Evolutionary conservation across 1,284 basidiomycete genomes (phyloP).

Genomic region (Puccinia hordei): DNA sequence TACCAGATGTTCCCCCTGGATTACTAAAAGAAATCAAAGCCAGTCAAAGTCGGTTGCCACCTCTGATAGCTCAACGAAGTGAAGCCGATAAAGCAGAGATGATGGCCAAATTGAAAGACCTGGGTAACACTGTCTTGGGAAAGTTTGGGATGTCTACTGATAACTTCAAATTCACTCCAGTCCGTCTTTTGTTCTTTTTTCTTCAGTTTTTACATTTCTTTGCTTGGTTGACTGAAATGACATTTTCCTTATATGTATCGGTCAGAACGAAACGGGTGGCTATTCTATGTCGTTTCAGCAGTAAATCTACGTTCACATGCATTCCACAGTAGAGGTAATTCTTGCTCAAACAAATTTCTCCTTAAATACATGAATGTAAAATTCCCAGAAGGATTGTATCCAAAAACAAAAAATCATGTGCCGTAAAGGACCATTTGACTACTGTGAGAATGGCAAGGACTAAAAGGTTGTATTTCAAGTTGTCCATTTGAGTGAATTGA

Average conservation of each 20-base stretch:
- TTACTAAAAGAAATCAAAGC: constrained; percentile 64
- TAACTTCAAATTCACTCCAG: constrained; percentile 81
- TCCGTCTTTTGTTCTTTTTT: constrained; percentile 3
- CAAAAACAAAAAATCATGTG: too few species aligned
- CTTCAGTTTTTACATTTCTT: constrained; percentile 24
- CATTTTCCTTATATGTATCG: background rate
- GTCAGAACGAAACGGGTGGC: constrained; percentile 41
- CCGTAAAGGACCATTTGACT: too few species aligned
- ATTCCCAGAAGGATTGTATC: too few species aligned
- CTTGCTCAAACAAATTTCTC: too few species aligned
- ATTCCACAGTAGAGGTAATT: background rate
- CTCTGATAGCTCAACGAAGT: constrained; percentile 72
- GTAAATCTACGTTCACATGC: background rate
- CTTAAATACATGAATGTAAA: too few species aligned
- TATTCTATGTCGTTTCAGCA: constrained; percentile 50
- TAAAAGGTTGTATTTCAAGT: too few species aligned
- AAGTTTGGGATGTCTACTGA: constrained; percentile 60
- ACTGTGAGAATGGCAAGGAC: background rate
- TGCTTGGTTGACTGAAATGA: background rate
- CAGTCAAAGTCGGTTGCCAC: constrained; percentile 66
- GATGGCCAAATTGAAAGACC: constrained; percentile 84
- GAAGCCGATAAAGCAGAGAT: constrained; percentile 88
- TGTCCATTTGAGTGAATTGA: too few species aligned
- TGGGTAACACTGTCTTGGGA: constrained; percentile 91
- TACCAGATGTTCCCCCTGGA: constrained; percentile 67